Evolutionary conservation across 2,329 filamentous ascomycete species (phyloP), one percentile per base, ranked within the genome.

Genomic region (Verticillium tricorpus): DNA sequence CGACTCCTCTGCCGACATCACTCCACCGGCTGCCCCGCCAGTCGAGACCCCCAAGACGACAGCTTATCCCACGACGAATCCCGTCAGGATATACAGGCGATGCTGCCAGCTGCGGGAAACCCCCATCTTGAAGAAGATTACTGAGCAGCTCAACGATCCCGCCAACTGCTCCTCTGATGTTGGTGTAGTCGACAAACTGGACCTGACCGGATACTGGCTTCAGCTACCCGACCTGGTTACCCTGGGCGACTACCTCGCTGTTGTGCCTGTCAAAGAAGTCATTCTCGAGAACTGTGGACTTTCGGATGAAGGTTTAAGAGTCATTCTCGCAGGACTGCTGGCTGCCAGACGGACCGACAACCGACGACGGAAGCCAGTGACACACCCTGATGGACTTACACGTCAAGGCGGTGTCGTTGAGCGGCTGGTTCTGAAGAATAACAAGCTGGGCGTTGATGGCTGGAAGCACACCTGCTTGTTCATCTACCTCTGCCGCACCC

Each of bases 31-130:
- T 66, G 64, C 72, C 7, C 71, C 77, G 1, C 82, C n/a, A 88
- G 45, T 50, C 12, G 91, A 69, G 82, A 84, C 63, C 81, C 83
- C 17, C 88, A 91, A 69, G 82, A 85, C 64, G 80, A 67, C 66
- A 32, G 61, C 63, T 2, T 65, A 63, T 11, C 93, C 94, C 0
- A 97, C 94, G 0, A 96, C 90, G 1, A 95, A 97, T 71, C 94
- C 95, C 2, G 86, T 93, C 15, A 85, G 94, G 62, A 96, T 99
- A 69, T 99, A 99, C 74, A 86, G 94, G 67, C 85, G 95, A 71
- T 98, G 95, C 73, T 98, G 95, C 72, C 94, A 98, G 72, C 79
- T 99, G 34, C 86, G 95, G 62, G 95, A 98, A 76, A 96, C 93
- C 0, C 92, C 93, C 0, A 93, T 97, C 59, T 79, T 98, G 22